Evolutionary conservation across 441 rosid genomes (phyloP), one percentile per base, ranked within the genome.

Genomic region (Iberis amara): DNA sequence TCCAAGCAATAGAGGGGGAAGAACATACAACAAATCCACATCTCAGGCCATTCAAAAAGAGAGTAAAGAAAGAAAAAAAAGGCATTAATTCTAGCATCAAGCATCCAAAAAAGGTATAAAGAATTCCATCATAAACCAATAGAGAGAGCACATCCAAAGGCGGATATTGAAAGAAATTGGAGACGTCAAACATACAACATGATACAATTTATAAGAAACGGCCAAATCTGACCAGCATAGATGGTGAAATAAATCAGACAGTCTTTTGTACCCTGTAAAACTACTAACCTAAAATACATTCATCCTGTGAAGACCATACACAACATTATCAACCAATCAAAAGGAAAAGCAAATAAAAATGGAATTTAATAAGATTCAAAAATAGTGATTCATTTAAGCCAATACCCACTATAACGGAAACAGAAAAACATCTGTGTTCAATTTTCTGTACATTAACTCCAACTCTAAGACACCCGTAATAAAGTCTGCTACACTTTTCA

Each of bases 361-460:
- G 32, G 39, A 32, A 33, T 40, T 67, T 59, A 66, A 47, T 38
- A 62, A 63, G 57, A 62, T 64, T 61, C 66, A 37, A 55, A 50
- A 67, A 74, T 41, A 64, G n/a, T 2, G 7, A 66, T 68, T 56
- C 68, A n/a, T 71, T 64, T 51, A 55, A 59, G 69, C 72, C 70
- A 71, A 71, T 59, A 64, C 68, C 73, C 72, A 73, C 64, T 56
- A 68, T 58, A 70, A 67, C 52, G 66, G 54, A 15, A 75, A 66
- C 27, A 59, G 64, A 52, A 33, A 71, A 47, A 54, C 52, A 61
- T 63, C 59, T 14, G 48, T 14, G 48, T 65, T 40, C 55, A 48
- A 45, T 67, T 71, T 57, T 56, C 41, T 71, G 75, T 84, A 89
- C 96, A 92, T 76, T 47, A 51, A 55, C 45, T 52, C 64, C 71